Percentiles rank a stretch among this genome's conserved stretches.
Evolutionary conservation across 805 yeast genomes (phyloP).

Genomic region (Saccharomyces paradoxus): DNA sequence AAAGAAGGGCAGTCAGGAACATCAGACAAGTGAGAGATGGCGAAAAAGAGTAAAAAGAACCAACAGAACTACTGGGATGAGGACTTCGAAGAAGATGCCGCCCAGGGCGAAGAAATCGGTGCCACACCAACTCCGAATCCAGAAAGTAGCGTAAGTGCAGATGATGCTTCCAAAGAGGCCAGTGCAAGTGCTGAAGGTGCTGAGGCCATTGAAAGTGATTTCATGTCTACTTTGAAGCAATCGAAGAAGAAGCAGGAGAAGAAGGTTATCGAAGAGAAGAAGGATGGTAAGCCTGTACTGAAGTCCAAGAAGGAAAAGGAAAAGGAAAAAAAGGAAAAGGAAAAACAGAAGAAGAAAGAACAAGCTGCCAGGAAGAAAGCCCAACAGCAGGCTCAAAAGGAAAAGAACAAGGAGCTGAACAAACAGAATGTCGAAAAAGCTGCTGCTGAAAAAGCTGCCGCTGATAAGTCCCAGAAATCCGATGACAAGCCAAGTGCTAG

Average conservation of each 20-base stretch:
- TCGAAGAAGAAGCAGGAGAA: constrained; percentile 70
- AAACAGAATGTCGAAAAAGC: constrained; percentile 31
- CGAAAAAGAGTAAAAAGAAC: constrained; percentile 53
- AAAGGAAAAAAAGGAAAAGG: constrained; percentile 89
- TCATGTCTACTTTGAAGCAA: constrained; percentile 74
- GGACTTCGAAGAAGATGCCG: constrained; percentile 46
- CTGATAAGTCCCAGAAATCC: constrained; percentile 27
- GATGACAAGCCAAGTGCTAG: constrained; percentile 33
- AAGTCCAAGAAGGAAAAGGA: constrained; percentile 91
- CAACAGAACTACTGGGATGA: constrained; percentile 80
- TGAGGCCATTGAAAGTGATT: constrained; percentile 52
- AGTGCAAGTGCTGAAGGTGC: constrained; percentile 28
- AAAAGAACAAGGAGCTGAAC: constrained; percentile 44
- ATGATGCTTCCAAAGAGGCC: constrained; percentile 14
- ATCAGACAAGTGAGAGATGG: constrained; percentile 40
- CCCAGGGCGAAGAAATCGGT: constrained; percentile 48
- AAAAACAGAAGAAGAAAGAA: constrained; percentile 85
- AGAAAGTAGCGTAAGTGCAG: constrained; percentile 5
- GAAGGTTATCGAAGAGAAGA: constrained; percentile 52
- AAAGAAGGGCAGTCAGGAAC: constrained; percentile 55
- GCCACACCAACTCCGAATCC: constrained; percentile 19
- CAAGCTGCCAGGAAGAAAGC: constrained; percentile 80
- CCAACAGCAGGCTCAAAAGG: constrained; percentile 52
- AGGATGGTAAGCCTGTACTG: constrained; percentile 55
- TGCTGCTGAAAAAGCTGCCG: constrained; percentile 24